Evolutionary conservation across 164 flowering plant genomes (phyloP), one percentile per base, ranked within the genome.

Genomic region (Houttuynia cordata): DNA sequence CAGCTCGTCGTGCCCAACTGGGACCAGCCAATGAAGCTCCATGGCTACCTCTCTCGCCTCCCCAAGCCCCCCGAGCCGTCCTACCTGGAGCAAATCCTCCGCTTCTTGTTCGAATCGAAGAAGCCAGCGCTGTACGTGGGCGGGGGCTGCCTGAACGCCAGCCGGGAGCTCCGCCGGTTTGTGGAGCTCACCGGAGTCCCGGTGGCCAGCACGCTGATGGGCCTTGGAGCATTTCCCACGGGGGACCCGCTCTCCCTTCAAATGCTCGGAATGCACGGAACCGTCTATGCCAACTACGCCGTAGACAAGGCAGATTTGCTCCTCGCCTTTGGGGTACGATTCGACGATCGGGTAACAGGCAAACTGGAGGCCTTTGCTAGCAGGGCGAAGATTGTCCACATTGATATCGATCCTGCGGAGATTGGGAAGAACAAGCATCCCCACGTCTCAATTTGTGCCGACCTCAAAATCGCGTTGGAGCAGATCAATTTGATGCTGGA

Each of bases 221-320:
- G 88, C 63, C 79, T 85, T n/a, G 88, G 87, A 0, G 60, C 78
- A 0, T 83, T 56, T 53, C 78, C 92, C 0, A 47, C 64, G 22
- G 7, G 70, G 0, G 80, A 75, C 60, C 87, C 77, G 1, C 70
- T 77, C 21, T 80, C 86, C 0, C 73, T 83, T 13, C 75, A 71
- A 13, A 86, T 83, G 84, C 81, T 83, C 18, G 92, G 92, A 24
- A 86, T 86, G 88, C 86, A 81, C 63, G 92, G 92, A 12, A 83
- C 88, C 50, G 83, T 83, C 3, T 80, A 74, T 70, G 92, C 92
- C 0, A 83, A 85, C 67, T 85, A 85, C 63, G 80, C 88, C 13
- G 82, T 85, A 53, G 81, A 85, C 58, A 67, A 71, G 51, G 40
- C 76, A 12, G 88, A 85, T 69, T 59, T 83, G 63, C 71, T 85